Evolutionary conservation across 208 protist species (phyloP).

Genomic region (Acanthamoeba triangularis): DNA sequence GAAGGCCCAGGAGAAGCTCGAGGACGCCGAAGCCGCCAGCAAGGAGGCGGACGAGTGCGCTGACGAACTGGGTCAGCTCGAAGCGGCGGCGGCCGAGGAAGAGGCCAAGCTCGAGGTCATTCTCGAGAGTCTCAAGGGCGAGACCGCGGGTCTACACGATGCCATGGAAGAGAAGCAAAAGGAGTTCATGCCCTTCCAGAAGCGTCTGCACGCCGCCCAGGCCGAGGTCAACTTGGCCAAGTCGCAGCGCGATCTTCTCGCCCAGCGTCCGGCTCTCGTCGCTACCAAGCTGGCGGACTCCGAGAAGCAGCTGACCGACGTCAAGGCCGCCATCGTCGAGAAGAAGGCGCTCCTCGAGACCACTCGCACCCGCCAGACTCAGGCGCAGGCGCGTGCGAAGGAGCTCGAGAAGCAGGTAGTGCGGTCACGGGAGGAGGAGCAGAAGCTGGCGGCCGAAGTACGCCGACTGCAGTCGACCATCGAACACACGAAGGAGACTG

Average conservation of each 20-base stretch:
- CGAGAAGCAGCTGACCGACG: slow-evolving; percentile 7
- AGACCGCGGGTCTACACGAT: slow-evolving; percentile 93
- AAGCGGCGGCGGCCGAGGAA: slow-evolving; percentile 89
- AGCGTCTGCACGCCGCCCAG: slow-evolving; percentile 84
- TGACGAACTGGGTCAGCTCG: slow-evolving; percentile 88
- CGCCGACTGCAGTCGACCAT: not conserved
- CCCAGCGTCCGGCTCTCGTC: slow-evolving; percentile 80
- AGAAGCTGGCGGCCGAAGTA: slow-evolving; percentile 14
- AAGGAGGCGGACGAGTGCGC: slow-evolving; percentile 89
- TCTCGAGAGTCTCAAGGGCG: slow-evolving; percentile 90
- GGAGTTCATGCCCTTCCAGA: slow-evolving; percentile 94
- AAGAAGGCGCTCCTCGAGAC: slow-evolving; percentile 41
- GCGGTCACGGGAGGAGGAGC: not conserved
- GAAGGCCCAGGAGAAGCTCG: slow-evolving; percentile 93
- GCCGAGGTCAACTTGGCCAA: slow-evolving; percentile 83
- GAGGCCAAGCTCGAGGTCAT: slow-evolving; percentile 87
- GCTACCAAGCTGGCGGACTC: slow-evolving; percentile 73
- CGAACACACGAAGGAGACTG: slow-evolving; percentile 47
- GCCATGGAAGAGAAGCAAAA: slow-evolving; percentile 96
- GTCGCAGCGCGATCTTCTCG: slow-evolving; percentile 84
- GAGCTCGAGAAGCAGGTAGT: slow-evolving; percentile 27
- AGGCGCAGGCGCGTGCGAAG: slow-evolving; percentile 25
- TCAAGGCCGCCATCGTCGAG: not conserved
- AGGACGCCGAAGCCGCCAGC: slow-evolving; percentile 89
- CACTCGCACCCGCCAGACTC: not conserved